Evolutionary conservation across 345 rosid genomes (phyloP).

Genomic region (Gossypium raimondii): DNA sequence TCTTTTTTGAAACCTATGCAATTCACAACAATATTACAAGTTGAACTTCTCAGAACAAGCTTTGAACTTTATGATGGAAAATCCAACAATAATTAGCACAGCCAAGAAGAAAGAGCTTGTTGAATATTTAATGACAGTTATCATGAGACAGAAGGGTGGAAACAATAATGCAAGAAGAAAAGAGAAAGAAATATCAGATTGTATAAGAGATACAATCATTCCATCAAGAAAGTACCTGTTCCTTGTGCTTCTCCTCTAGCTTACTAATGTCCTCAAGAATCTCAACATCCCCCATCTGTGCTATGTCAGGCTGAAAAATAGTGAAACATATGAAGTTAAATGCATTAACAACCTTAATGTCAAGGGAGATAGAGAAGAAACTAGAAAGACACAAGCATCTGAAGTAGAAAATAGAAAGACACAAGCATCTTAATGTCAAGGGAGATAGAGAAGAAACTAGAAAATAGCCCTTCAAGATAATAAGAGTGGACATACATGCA

Average conservation of each 20-base stretch:
- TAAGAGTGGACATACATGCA: neutral
- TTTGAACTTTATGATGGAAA: conserved; percentile 11
- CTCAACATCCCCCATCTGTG: conserved; percentile 53
- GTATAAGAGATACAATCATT: neutral
- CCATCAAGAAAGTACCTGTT: conserved; percentile 56
- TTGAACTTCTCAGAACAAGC: conserved; percentile 1
- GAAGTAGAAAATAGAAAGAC: neutral
- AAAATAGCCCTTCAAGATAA: neutral
- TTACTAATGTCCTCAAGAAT: conserved; percentile 50
- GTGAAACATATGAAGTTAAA: conserved; percentile 14
- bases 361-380: conserved; percentile 9
- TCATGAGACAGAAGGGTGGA: neutral
- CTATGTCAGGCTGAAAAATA: conserved; percentile 47
- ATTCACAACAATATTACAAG: conserved; percentile 17
- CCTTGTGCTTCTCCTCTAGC: conserved; percentile 54
- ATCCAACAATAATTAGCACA: conserved; percentile 9
- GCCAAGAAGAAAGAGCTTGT: neutral
- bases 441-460: no score
- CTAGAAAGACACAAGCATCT: conserved; percentile 13
- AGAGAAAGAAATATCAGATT: neutral
- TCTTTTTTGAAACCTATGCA: conserved; percentile 66
- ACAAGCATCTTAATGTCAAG: no score
- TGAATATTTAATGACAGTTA: neutral
- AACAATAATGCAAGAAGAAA: neutral
- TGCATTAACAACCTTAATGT: neutral